Conservation (phyloP, 257 asterid genomes). For the Agastache rugosa region DNA sequence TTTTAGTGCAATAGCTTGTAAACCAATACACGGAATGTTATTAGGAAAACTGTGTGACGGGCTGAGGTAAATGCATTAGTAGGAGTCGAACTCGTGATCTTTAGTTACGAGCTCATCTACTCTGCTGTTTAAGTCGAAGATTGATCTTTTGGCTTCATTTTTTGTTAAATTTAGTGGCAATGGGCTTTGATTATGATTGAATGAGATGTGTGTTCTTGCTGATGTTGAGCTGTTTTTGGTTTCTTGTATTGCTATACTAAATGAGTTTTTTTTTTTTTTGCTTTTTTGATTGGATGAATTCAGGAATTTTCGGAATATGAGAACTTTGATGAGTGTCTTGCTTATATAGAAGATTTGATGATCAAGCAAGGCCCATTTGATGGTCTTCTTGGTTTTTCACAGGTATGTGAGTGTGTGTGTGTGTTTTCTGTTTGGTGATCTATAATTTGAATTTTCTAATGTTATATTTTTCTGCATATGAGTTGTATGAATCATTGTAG, state of each 20-base stretch:
- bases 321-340: constrained; percentile 81
- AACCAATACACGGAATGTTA: too few species aligned
- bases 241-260: neutral
- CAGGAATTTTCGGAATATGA: constrained; percentile 78
- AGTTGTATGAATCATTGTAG: neutral
- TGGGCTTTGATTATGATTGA: neutral
- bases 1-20: neutral
- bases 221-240: neutral
- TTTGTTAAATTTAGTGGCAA: neutral
- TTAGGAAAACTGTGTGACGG: too few species aligned
- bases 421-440: neutral
- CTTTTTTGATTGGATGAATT: neutral
- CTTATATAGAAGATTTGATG: constrained; percentile 76
- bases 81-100: too few species aligned
- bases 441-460: neutral
- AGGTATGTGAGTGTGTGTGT: constrained; percentile 46
- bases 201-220: neutral
- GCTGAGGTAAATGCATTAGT: too few species aligned
- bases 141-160: neutral
- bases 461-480: neutral
- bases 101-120: too few species aligned
- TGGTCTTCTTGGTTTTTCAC: constrained; percentile 97
- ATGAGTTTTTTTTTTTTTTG: neutral
- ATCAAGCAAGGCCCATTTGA: constrained; percentile 79
- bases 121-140: too few species aligned